These are phyloP conservation scores for Cytospora chrysosperma DNA, from an alignment of 2,329 filamentous ascomycete species.

Conservation along the genomic window DNA sequence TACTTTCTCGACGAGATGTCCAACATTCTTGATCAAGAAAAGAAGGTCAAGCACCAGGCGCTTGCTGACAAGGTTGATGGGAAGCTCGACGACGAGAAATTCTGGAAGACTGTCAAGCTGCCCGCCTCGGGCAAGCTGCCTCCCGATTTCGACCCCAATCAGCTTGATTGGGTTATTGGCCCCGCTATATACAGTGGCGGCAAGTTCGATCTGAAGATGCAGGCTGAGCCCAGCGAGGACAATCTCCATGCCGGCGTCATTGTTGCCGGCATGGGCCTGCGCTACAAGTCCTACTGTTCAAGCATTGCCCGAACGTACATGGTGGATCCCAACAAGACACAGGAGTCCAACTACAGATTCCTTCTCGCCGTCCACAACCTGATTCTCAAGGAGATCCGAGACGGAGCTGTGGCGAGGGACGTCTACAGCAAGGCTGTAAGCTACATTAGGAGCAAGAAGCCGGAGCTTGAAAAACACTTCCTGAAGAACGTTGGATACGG, in stretches of 20 bases:
- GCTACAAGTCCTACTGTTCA: constrained; percentile 95
- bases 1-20: constrained; percentile 99
- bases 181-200: constrained; percentile 94
- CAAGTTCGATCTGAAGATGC: constrained; percentile 86
- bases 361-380: constrained; percentile 80
- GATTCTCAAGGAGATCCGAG: constrained; percentile 87
- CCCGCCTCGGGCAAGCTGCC: constrained; percentile 74
- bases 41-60: constrained; percentile 88
- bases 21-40: constrained; percentile 89
- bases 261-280: constrained; percentile 83
- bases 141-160: constrained; percentile 78
- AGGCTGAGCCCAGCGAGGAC: constrained; percentile 75
- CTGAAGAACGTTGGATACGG: constrained; percentile 88
- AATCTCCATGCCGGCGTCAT: constrained; percentile 89
- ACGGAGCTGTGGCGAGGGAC: constrained; percentile 83
- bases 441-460: constrained; percentile 84
- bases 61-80: constrained; percentile 84
- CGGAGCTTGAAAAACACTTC: constrained; percentile 93
- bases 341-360: constrained; percentile 92
- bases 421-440: constrained; percentile 84
- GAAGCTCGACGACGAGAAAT: constrained; percentile 91
- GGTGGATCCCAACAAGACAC: constrained; percentile 93
- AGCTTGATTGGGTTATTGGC: constrained; percentile 92
- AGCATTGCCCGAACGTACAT: constrained; percentile 91
- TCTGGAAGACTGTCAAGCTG: constrained; percentile 78